Conservation (phyloP, 208 protist species). For the Crithidia fasciculata region DNA sequence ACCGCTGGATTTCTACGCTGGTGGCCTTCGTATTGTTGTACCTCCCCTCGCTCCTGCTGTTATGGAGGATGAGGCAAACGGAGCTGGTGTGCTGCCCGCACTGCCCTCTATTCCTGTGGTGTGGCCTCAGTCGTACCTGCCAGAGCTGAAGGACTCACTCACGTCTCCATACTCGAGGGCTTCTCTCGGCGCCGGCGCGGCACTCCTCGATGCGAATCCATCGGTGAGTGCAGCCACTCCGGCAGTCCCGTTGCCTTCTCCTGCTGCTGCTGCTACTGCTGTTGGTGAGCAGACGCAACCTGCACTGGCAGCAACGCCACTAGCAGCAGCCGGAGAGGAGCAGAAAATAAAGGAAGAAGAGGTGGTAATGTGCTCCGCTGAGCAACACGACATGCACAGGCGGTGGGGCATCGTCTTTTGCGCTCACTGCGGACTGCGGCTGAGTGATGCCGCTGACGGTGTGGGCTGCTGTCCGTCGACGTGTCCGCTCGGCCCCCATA, state of each 20-base stretch:
- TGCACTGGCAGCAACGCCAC: background rate
- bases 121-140: slow-evolving; percentile 8
- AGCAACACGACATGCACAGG: slow-evolving; percentile 12
- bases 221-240: too few relatives aligned
- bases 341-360: too few relatives aligned
- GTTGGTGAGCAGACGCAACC: background rate
- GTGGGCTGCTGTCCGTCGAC: background rate
- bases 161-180: background rate
- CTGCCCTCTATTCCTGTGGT: slow-evolving; percentile 18
- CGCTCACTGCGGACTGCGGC: slow-evolving; percentile 19
- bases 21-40: slow-evolving; percentile 5
- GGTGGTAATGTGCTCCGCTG: background rate
- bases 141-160: background rate
- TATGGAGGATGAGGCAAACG: too few relatives aligned
- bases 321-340: background rate
- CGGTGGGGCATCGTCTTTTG: slow-evolving; percentile 30
- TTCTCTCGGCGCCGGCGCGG: too few relatives aligned
- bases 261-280: background rate
- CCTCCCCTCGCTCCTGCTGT: background rate
- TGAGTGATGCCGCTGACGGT: background rate
- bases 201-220: too few relatives aligned
- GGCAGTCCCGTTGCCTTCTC: background rate
- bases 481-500: slow-evolving; percentile 13
- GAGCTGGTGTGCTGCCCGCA: background rate
- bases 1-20: slow-evolving; percentile 1